Evolutionary conservation across 2,329 filamentous ascomycete species (phyloP).

Genomic region (Orbilia blumenaviensis): DNA sequence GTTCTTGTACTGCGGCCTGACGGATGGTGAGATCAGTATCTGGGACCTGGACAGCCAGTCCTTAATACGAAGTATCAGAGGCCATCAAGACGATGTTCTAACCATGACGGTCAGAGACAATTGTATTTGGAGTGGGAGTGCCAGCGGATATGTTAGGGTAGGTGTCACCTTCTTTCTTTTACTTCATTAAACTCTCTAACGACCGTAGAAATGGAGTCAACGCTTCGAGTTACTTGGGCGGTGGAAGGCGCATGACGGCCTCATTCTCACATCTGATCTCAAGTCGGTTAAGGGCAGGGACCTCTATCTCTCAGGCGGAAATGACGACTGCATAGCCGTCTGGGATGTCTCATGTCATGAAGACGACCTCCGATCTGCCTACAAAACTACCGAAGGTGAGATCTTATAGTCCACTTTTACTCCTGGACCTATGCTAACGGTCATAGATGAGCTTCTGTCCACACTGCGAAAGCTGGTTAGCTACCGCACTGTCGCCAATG

Average conservation of each 20-base stretch:
- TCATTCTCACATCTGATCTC: constrained; percentile 84
- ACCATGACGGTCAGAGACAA: constrained; percentile 86
- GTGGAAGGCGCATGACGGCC: constrained; percentile 85
- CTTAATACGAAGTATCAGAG: constrained; percentile 83
- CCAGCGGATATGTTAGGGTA: constrained; percentile 86
- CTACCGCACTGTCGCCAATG: constrained; percentile 89
- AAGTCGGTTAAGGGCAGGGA: constrained; percentile 75
- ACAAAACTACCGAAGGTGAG: constrained; percentile 44
- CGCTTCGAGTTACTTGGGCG: constrained; percentile 81
- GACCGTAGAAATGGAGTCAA: constrained; percentile 73
- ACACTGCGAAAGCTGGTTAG: constrained; percentile 86
- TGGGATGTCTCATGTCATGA: constrained; percentile 74
- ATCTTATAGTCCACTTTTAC: constrained; percentile 61
- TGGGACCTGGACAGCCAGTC: constrained; percentile 97
- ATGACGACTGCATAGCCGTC: constrained; percentile 86
- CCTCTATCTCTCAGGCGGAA: constrained; percentile 94
- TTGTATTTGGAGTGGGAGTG: constrained; percentile 85
- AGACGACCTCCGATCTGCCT: constrained; percentile 25
- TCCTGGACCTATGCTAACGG: constrained; percentile 53
- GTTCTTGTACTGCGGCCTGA: constrained; percentile 89
- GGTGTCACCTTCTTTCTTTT: constrained; percentile 57
- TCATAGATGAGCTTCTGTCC: constrained; percentile 70
- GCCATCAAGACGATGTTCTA: constrained; percentile 82
- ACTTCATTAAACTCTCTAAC: constrained; percentile 46
- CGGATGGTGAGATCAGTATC: constrained; percentile 87